Percentiles rank a stretch among this genome's conserved stretches.
phyloP scores from a whole-genome alignment of 306 rosid genomes.

The Cucurbita maxima region DNA sequence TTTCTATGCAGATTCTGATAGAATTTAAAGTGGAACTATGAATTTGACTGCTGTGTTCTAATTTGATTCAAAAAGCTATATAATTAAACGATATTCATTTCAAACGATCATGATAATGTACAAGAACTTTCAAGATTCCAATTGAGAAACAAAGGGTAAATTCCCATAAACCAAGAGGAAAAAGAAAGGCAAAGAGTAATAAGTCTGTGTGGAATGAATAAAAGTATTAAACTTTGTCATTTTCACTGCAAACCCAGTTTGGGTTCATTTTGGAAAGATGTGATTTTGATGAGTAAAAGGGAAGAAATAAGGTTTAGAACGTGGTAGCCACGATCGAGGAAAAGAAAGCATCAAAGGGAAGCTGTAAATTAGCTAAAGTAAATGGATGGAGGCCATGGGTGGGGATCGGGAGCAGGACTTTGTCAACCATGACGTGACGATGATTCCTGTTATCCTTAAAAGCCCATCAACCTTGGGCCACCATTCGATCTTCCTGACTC shows the following conservation, averaged over 20 bases:
- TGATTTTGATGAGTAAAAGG: neutral
- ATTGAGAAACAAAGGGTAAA: neutral
- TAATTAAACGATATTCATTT: no score
- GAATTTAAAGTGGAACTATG: no score
- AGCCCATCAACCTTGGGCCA: conserved; percentile 25
- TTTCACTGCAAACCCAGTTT: neutral
- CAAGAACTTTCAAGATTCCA: neutral
- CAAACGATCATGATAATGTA: neutral
- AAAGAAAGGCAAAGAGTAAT: neutral
- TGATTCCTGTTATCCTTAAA: conserved; percentile 23
- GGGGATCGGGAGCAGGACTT: conserved; percentile 13
- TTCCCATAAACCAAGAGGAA: neutral
- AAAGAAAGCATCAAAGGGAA: neutral
- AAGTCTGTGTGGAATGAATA: neutral
- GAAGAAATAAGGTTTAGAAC: neutral
- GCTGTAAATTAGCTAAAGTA: neutral
- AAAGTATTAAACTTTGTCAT: neutral
- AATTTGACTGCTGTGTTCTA: no score
- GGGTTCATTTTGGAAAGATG: neutral
- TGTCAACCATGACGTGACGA: conserved; percentile 44
- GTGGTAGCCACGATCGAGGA: neutral
- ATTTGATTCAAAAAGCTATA: no score
- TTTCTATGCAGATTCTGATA: no score
- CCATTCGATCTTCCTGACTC: conserved; percentile 48
- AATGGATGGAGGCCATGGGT: neutral